A percentile compares a stretch with the other conserved stretches of the same genome.
phyloP scores from a whole-genome alignment of 1,139 yeast genomes.

The Taphrina flavorubra region DNA sequence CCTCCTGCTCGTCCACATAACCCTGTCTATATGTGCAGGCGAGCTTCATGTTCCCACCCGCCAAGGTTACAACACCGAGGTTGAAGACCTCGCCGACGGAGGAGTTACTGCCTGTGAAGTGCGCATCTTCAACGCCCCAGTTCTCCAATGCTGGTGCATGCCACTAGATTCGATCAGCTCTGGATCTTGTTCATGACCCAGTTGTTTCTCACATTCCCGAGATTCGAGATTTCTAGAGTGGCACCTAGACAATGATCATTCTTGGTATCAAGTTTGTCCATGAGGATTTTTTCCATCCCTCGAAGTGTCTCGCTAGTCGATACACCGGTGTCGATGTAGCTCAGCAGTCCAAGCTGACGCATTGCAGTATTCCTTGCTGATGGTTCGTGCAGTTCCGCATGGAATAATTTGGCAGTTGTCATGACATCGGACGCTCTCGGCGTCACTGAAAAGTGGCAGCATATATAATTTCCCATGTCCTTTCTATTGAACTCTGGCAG shows the following conservation, averaged over 20 bases:
- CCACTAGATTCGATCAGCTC: slow-evolving; percentile 15
- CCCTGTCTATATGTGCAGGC: slow-evolving; percentile 21
- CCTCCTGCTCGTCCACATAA: slow-evolving; percentile 12
- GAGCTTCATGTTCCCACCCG: slow-evolving; percentile 30
- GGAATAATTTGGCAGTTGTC: slow-evolving; percentile 24
- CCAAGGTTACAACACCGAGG: slow-evolving; percentile 30
- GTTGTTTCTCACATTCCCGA: slow-evolving; percentile 17
- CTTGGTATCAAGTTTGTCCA: slow-evolving; percentile 4
- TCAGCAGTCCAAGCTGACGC: slow-evolving; percentile 7
- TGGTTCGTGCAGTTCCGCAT: slow-evolving; percentile 24
- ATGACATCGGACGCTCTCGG: not conserved
- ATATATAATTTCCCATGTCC: slow-evolving; percentile 20
- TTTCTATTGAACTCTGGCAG: not conserved
- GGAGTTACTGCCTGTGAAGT: slow-evolving; percentile 28
- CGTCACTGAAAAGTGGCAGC: slow-evolving; percentile 2
- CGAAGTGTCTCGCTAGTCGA: not conserved
- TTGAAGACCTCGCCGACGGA: slow-evolving; percentile 26
- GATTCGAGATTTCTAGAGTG: slow-evolving; percentile 31
- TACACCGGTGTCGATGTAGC: slow-evolving; percentile 3
- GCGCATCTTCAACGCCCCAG: slow-evolving; percentile 16
- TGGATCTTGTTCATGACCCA: not conserved
- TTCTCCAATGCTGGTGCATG: not conserved
- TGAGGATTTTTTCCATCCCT: slow-evolving; percentile 21
- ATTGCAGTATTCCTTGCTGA: slow-evolving; percentile 2
- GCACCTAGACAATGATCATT: slow-evolving; percentile 15